These are phyloP conservation scores for Pisolithus marmoratus DNA, from an alignment of 768 basidiomycete species.

Conservation along the genomic window DNA sequence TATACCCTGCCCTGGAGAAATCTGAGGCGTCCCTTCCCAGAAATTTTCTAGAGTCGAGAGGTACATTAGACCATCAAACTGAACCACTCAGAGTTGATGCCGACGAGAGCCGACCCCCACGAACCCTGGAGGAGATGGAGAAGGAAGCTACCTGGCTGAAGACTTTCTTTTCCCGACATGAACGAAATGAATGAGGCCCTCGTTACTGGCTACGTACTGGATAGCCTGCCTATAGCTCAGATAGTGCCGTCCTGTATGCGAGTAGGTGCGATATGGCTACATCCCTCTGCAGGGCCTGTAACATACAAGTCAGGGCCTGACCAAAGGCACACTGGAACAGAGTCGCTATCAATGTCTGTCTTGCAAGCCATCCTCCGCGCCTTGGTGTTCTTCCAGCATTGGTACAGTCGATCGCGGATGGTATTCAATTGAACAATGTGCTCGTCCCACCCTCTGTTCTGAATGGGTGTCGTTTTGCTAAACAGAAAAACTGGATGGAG, in stretches of 20 bases:
- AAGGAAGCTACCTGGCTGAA: constrained; percentile 68
- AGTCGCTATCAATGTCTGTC: constrained; percentile 22
- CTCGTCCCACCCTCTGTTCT: constrained; percentile 44
- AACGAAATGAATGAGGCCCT: background rate
- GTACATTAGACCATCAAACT: constrained; percentile 17
- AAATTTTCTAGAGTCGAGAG: constrained; percentile 25
- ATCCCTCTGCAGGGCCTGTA: constrained; percentile 32
- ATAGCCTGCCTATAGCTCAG: background rate
- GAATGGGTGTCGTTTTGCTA: no score
- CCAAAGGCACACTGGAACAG: constrained; percentile 22
- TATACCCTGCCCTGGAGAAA: constrained; percentile 74
- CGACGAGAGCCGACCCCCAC: constrained; percentile 60
- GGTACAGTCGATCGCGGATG: constrained; percentile 39
- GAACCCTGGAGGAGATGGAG: constrained; percentile 73
- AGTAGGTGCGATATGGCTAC: constrained; percentile 31
- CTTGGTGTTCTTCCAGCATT: constrained; percentile 38
- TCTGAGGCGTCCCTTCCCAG: constrained; percentile 48
- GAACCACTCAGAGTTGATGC: constrained; percentile 54
- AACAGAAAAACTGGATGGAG: no score
- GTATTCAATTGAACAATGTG: constrained; percentile 49
- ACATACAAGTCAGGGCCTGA: constrained; percentile 33
- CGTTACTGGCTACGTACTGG: background rate
- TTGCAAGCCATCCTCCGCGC: constrained; percentile 29
- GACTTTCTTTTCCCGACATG: constrained; percentile 40
- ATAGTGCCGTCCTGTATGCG: constrained; percentile 17